phyloP scores from a whole-genome alignment of 768 basidiomycete genomes.

The Leccinum uliginosum region DNA sequence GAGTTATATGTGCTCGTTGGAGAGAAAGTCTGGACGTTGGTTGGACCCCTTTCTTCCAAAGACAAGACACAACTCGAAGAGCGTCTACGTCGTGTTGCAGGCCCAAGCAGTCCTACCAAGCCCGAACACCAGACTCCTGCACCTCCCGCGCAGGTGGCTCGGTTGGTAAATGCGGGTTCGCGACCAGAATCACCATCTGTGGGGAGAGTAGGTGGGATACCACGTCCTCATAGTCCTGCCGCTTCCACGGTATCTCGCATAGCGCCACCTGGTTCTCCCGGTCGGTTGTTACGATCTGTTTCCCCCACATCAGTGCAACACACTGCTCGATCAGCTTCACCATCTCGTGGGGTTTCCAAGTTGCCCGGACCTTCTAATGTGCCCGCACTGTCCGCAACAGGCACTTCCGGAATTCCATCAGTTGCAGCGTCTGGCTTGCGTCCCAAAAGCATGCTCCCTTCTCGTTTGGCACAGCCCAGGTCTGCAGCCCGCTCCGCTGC shows the following conservation, averaged over 20 bases:
- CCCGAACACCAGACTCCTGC: constrained; percentile 38
- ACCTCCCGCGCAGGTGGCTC: constrained; percentile 48
- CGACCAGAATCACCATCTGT: constrained; percentile 50
- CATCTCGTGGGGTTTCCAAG: constrained; percentile 39
- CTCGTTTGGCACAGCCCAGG: constrained; percentile 66
- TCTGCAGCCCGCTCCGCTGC: constrained; percentile 34
- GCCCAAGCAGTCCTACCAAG: constrained; percentile 47
- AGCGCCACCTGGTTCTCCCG: constrained; percentile 41
- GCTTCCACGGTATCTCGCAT: constrained; percentile 36
- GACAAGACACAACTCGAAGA: constrained; percentile 93
- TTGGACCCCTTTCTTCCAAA: constrained; percentile 73
- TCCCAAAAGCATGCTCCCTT: constrained; percentile 69
- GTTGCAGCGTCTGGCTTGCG: constrained; percentile 41
- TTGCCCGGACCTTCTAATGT: constrained; percentile 33
- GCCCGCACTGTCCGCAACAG: constrained; percentile 7
- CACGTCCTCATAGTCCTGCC: constrained; percentile 48
- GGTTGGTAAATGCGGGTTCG: constrained; percentile 40
- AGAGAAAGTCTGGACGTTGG: constrained; percentile 78
- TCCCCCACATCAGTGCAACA: constrained; percentile 37
- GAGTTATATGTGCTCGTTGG: constrained; percentile 81
- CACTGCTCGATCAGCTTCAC: constrained; percentile 46
- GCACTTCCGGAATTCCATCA: constrained; percentile 26
- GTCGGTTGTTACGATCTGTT: constrained; percentile 28
- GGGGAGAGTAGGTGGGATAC: constrained; percentile 40
- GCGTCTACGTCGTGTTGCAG: constrained; percentile 75